Base-by-base conservation (phyloP, 208 protist genomes). In the Blastocrithidia nonstop region DNA sequence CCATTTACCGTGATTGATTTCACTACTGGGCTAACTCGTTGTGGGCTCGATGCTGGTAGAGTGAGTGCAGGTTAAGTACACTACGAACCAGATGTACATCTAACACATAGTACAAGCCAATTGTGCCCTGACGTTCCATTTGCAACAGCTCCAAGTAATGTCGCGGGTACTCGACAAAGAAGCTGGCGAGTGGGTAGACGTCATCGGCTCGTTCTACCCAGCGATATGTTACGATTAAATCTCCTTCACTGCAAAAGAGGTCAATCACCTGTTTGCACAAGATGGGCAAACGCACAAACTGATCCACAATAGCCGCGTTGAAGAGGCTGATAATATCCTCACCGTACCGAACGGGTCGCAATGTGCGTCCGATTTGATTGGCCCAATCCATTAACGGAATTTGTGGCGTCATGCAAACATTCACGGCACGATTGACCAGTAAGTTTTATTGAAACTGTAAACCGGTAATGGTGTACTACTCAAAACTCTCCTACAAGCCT, bases 401-500 rank as follows among this genome's bases (percentile, higher is more conserved):
- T 3, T 62, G 61, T 24, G 66, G 66, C 35, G 54, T 50, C 13
- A 61, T 59, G 43, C 76, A 86, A 21, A 80, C 28, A 41, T 54
- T 46, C 28, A 75, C 45, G 19, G 68, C 58, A 4, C 60, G 57
- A 50, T 80, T 74, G 7, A 47, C 41, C 24, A 61, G 37, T 31
- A 88, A 37, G 44, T 88, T 88, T 37, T 85, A 74, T 51, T 88
- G 76, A 39, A 70, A 91, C 57, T 85, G 74, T 24, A 73, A 31
- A 16, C 58, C 65, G 2, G 73, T 81, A 47, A 88, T 76, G 43
- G 67, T 81, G 55, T 79, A 91, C 52, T 87, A 71, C 38, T 85
- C 77, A 50, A 77, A 88, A 26, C 66, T 68, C 31, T 77, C 71
- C 44, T 85, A 68, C 1, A 88, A 66, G 35, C 76, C 74, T 4